These are phyloP conservation scores for Aspergillus campestris DNA, from an alignment of 495 filamentous ascomycete genomes.

Conservation along the genomic window DNA sequence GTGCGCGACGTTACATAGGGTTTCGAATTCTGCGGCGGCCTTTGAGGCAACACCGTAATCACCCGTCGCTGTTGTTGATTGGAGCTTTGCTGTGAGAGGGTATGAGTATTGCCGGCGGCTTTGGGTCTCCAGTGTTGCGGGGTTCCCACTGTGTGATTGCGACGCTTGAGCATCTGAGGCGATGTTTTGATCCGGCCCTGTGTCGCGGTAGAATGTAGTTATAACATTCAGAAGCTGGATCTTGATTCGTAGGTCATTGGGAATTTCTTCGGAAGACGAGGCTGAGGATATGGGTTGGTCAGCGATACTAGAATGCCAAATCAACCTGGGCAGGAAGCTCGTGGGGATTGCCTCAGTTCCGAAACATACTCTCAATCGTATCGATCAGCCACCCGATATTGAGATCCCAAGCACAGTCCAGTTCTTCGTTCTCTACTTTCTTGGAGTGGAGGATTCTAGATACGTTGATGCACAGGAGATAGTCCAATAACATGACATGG, in stretches of 20 bases:
- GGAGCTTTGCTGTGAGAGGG: neutral
- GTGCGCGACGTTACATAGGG: constrained; percentile 31
- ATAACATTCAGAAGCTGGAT: constrained; percentile 16
- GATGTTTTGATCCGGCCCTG: neutral
- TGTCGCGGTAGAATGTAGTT: too few relatives aligned
- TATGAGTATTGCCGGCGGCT: neutral
- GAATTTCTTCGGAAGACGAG: neutral
- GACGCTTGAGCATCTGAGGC: neutral
- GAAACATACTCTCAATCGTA: constrained; percentile 15
- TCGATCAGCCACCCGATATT: constrained; percentile 13
- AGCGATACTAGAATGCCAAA: too few relatives aligned
- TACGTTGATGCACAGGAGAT: constrained; percentile 39
- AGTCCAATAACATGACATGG: constrained; percentile 47
- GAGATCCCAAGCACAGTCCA: constrained; percentile 6
- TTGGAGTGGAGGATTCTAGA: constrained; percentile 16
- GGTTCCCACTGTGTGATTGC: neutral
- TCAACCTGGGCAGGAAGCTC: neutral
- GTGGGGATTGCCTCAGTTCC: neutral
- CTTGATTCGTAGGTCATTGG: constrained; percentile 24
- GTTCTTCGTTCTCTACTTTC: neutral
- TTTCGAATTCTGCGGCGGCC: constrained; percentile 40
- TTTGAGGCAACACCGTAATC: constrained; percentile 7
- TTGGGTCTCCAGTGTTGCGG: neutral
- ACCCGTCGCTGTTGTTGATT: too few relatives aligned
- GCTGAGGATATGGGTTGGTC: neutral